These are phyloP conservation scores for Platanus orientalis DNA, from an alignment of 164 flowering plant genomes.

Conservation along the genomic window DNA sequence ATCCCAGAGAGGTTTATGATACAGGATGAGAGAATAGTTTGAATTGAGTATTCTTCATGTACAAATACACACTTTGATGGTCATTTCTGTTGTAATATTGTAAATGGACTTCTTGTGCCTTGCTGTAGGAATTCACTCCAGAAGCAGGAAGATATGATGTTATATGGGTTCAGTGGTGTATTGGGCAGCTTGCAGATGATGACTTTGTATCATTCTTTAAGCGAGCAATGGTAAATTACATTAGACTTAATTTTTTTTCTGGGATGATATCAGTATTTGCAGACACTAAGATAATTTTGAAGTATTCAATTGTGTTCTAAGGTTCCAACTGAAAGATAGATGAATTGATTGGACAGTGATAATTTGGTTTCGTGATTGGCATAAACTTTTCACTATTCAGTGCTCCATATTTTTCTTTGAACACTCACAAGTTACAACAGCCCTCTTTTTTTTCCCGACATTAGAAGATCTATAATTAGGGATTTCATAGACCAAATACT, in stretches of 20 bases:
- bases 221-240: constrained; percentile 73
- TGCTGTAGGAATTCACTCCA: constrained; percentile 80
- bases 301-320: too few species aligned
- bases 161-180: constrained; percentile 99
- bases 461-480: not conserved
- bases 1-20: too few species aligned
- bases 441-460: not conserved
- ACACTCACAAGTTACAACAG: not conserved
- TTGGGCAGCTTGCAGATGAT: constrained; percentile 96
- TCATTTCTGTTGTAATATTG: not conserved
- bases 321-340: too few species aligned
- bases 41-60: not conserved
- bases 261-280: too few species aligned
- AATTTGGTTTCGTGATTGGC: not conserved
- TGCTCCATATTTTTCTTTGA: not conserved
- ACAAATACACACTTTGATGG: not conserved
- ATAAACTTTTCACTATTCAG: not conserved
- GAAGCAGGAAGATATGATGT: constrained; percentile 83
- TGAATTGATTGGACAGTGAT: too few species aligned
- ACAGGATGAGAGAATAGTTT: too few species aligned
- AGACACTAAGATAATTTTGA: too few species aligned
- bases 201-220: constrained; percentile 85
- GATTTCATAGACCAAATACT: not conserved
- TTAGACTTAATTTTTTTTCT: not conserved
- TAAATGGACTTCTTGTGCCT: constrained; percentile 5